Base-by-base conservation (phyloP, 331 rosid species). In the Spiraea crenata region DNA sequence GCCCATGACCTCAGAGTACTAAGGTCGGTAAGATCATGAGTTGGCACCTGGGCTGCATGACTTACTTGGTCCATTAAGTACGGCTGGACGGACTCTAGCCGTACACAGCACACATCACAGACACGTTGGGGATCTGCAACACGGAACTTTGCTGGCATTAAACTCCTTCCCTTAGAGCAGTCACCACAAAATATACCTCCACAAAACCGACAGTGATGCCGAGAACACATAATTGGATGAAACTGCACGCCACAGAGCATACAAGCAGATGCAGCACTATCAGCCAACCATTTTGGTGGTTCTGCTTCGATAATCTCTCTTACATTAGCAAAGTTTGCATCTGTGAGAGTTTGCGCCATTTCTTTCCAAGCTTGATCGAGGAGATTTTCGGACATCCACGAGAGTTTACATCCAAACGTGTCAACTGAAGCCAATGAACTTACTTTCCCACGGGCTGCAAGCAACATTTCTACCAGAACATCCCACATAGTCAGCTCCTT, bases 401-500 rank as follows among this genome's bases (percentile, higher is more conserved):
- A 81, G 67, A 89, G 76, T 17, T 47, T 65, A 65, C 68, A 65
- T 6, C 76, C 76, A 15, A 72, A 69, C 49, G 81, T 67, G 72
- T 88, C 95, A 56, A 81, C 90, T 2, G 96, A 91, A 51, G 92
- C 89, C 46, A 95, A 40, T 35, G 93, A 84, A 67, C 80, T 74
- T 38, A 89, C 89, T 80, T 89, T 95, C 45, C 97, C 97, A 50
- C 90, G 87, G 48, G 96, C 97, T 5, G 71, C 90, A 62, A 91
- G 90, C 75, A 95, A 71, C 95, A 95, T 95, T 77, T 95, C 99
- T 52, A 65, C 87, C 59, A 95, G 70, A 78, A 95, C 97, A 82
- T 95, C 97, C 99, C 99, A 95, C 97, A 95, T 87, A 12, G 97
- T 95, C 87, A 95, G 78, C 75, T 89, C 97, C 85, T 74, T 95